Evolutionary conservation across 2,329 filamentous ascomycete species (phyloP), one percentile per base, ranked within the genome.

Genomic region (Trichoderma breve): DNA sequence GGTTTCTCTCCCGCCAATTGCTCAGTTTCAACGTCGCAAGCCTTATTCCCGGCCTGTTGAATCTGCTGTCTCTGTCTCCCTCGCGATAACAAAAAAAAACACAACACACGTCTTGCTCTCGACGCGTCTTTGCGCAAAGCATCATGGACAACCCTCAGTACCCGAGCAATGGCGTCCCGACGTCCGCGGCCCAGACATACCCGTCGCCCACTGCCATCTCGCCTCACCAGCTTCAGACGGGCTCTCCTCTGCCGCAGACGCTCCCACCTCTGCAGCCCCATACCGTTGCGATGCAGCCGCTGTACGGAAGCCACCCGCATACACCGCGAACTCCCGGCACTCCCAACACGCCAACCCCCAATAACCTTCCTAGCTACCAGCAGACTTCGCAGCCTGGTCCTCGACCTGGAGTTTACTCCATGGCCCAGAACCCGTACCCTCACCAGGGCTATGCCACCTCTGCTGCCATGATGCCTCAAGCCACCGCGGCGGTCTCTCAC

Each of bases 401-500:
- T 63, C 84, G 87, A 70, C 83, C 84, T 72, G 84, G 83, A 71
- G 82, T 86, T 24, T 87, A 87, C 77, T 84, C 85, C 71, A 88
- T 90, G 84, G 85, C 87, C 78, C 84, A 84, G 74, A 87, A 85
- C 78, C 88, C 88, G 75, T 86, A 85, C 74, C 86, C 85, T 55
- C 86, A 86, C 72, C 86, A 86, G 79, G 84, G 81, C 11, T 91
- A 90, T 78, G 84, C 84, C 47, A 85, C 86, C 9, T 87, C 88
- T 7, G 84, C 84, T 63, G 83, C 84, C 64, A 91, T 92, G 87
- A 86, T 93, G 83, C 87, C 90, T 61, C 90, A 92, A 80, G 83
- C 90, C 28, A 90, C 90, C 12, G 87, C 88, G 62, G 86, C 91
- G 58, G 87, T 90, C 76, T 89, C 90, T 69, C 92, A 93, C 80